phyloP scores from a whole-genome alignment of 169 alveolate genomes.

The Amoebophrya sp. region DNA sequence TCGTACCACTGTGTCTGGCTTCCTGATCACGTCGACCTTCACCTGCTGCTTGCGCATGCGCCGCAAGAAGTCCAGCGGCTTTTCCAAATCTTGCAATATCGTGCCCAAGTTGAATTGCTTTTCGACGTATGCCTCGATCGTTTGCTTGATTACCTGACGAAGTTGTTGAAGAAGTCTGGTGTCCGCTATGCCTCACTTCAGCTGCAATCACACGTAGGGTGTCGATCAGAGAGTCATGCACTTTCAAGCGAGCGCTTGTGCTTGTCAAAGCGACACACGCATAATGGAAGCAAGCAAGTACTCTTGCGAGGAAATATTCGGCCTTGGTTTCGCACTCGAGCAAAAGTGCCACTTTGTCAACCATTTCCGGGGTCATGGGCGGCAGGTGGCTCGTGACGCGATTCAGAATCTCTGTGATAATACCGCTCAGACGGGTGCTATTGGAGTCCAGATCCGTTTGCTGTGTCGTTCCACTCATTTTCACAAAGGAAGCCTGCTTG shows the following conservation, averaged over 20 bases:
- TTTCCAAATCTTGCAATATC: not conserved
- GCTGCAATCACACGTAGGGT: too few relatives aligned
- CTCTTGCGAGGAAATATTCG: not conserved
- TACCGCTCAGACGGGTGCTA: not conserved
- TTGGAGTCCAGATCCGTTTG: not conserved
- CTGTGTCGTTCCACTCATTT: not conserved
- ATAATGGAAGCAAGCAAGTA: too few relatives aligned
- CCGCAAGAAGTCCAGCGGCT: slow-evolving; percentile 10
- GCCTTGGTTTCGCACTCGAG: not conserved
- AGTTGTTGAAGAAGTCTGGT: too few relatives aligned
- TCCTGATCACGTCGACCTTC: slow-evolving; percentile 26
- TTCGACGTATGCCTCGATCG: slow-evolving; percentile 28
- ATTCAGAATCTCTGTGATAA: not conserved
- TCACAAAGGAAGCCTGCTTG: slow-evolving; percentile 17
- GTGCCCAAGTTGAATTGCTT: slow-evolving; percentile 24
- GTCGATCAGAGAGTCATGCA: too few relatives aligned
- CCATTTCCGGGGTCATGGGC: slow-evolving; percentile 7
- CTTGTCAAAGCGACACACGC: too few relatives aligned
- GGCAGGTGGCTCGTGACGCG: slow-evolving; percentile 10
- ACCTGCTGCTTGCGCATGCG: slow-evolving; percentile 16
- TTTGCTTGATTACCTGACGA: slow-evolving; percentile 32
- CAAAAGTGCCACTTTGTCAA: not conserved
- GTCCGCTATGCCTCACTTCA: too few relatives aligned
- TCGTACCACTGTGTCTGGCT: slow-evolving; percentile 33
- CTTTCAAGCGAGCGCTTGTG: too few relatives aligned